phyloP scores from a whole-genome alignment of 2,329 filamentous ascomycete species.

The Chrysoporthe austroafricana region DNA sequence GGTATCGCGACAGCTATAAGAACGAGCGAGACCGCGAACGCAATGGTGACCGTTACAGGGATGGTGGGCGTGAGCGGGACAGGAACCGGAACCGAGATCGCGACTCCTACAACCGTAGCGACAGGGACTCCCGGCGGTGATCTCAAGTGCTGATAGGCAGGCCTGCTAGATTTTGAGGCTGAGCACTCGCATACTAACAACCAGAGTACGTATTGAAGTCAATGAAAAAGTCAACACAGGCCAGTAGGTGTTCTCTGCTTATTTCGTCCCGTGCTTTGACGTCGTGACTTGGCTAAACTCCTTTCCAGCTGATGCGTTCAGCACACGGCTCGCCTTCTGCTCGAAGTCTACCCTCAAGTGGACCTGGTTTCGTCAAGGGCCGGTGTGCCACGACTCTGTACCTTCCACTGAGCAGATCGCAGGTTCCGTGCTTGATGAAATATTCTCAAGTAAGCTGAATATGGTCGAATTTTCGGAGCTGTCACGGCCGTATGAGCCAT shows the following conservation, averaged over 20 bases:
- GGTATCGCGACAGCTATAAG: slow-evolving; percentile 49
- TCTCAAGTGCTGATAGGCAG: too few species aligned
- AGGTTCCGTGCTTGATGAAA: neutral
- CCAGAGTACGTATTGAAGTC: neutral
- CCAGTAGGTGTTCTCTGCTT: neutral
- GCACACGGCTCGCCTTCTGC: neutral
- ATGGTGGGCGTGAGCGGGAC: slow-evolving; percentile 27
- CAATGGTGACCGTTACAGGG: slow-evolving; percentile 40
- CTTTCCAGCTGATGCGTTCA: neutral
- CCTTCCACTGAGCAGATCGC: neutral
- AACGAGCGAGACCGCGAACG: slow-evolving; percentile 49
- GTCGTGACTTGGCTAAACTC: slow-evolving; percentile 4
- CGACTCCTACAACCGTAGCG: slow-evolving; percentile 17
- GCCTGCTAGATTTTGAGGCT: neutral
- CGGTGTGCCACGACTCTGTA: neutral
- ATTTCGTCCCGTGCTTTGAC: neutral
- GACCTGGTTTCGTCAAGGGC: neutral
- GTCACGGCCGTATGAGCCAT: neutral
- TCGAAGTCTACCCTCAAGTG: neutral
- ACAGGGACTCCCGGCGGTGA: slow-evolving; percentile 26
- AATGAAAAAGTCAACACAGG: neutral
- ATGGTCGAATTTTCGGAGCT: neutral
- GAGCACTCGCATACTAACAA: neutral
- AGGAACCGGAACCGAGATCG: slow-evolving; percentile 21
- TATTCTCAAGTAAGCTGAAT: neutral